Percentiles rank a stretch among this genome's conserved stretches.
phyloP scores from a whole-genome alignment of 257 asterid genomes.

The Nicotiana undulata region DNA sequence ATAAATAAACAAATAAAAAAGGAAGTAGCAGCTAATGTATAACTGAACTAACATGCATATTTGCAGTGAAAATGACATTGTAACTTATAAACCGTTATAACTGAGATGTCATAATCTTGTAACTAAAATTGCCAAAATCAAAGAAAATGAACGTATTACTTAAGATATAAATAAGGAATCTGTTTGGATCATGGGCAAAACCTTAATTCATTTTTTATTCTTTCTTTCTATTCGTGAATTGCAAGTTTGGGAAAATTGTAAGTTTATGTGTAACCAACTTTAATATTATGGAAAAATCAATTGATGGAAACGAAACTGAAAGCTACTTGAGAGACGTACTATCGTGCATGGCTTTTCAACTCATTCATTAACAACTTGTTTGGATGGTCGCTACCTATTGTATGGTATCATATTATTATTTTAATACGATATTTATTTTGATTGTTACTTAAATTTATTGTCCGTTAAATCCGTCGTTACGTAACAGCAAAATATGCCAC shows the following conservation, averaged over 20 bases:
- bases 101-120: neutral
- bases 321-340: neutral
- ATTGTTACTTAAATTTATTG: no score
- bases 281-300: neutral
- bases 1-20: neutral
- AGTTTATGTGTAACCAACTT: neutral
- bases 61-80: neutral
- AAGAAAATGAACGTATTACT: neutral
- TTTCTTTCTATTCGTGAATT: neutral
- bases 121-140: neutral
- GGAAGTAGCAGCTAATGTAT: neutral
- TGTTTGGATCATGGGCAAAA: neutral
- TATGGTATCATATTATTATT: no score
- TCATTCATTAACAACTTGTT: no score
- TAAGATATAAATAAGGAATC: neutral
- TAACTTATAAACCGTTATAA: neutral
- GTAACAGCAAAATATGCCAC: no score
- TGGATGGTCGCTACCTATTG: no score
- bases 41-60: neutral
- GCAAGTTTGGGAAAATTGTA: neutral
- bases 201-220: neutral
- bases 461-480: no score
- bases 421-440: no score
- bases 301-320: neutral
- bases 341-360: neutral